phyloP scores from a whole-genome alignment of 164 flowering plant species.

The Macadamia tetraphylla region DNA sequence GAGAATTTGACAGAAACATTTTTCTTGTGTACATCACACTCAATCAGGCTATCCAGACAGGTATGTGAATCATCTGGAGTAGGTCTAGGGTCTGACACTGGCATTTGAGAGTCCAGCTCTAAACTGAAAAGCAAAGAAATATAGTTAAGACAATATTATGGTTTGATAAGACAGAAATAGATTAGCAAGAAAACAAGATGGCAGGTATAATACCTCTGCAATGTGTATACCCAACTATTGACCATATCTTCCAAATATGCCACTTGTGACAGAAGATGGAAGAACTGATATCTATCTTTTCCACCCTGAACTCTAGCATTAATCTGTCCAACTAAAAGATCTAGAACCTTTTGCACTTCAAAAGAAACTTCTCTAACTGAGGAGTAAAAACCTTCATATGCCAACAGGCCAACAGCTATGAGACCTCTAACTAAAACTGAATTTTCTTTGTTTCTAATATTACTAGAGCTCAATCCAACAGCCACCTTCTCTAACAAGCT shows the following conservation, averaged over 20 bases:
- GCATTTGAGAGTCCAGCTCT: constrained; percentile 38
- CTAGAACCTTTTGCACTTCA: constrained; percentile 77
- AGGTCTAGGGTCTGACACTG: constrained; percentile 18
- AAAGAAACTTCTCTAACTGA: constrained; percentile 65
- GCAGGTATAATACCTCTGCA: constrained; percentile 52
- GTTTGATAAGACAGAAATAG: neutral
- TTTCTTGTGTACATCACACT: constrained; percentile 18
- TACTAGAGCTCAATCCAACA: constrained; percentile 30
- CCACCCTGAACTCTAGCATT: constrained; percentile 60
- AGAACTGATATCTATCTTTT: constrained; percentile 58
- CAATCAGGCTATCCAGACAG: constrained; percentile 7
- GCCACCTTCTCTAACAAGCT: constrained; percentile 33
- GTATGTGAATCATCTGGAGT: constrained; percentile 10
- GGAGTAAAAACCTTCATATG: constrained; percentile 69
- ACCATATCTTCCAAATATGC: constrained; percentile 94
- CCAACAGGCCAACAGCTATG: constrained; percentile 85
- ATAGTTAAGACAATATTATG: constrained; percentile 12
- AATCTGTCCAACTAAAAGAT: constrained; percentile 61
- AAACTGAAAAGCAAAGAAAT: constrained; percentile 46
- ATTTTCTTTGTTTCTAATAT: constrained; percentile 40
- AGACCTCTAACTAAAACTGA: constrained; percentile 72
- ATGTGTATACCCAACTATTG: constrained; percentile 63
- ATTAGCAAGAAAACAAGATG: constrained; percentile 6
- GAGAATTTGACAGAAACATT: constrained; percentile 11
- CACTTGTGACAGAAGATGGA: constrained; percentile 80